Base-by-base conservation (phyloP, 257 asterid species). In the Datura wrightii region DNA sequence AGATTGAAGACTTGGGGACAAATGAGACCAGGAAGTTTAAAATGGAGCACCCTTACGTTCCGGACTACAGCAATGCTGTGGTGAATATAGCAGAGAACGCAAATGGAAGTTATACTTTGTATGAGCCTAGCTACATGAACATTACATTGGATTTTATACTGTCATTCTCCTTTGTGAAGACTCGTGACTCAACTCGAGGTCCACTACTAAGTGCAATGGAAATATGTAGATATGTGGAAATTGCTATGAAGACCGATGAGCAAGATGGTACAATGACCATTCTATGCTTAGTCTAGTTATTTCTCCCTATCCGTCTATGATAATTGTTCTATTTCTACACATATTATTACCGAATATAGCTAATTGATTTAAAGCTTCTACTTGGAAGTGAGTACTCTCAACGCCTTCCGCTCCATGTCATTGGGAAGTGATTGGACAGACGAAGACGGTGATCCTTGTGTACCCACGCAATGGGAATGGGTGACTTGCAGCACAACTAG, bases 81-180 rank as follows among this genome's bases (percentile, higher is more conserved):
- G 99, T 96, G 83, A 96, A 96, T 86, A 90, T 94, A 79, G 98
- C 96, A 67, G 98, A 96, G 87, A 96, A 96, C 82, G 99, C 98
- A 9, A 96, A 94, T 46, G 99, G 98, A 37, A 96, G 98, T 81
- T 94, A 92, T 74, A 95, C 94, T 8, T 84, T 97, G 39, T 97
- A 97, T 54, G 99, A 97, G 56, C 99, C 99, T 5, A 97, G 99
- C 86, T 95, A 97, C 91, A 97, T 97, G 98, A 97, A 97, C 70
- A 94, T 95, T 6, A 83, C 97, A 0, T 79, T 97, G 82, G 94
- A 93, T 42, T 97, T 97, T 74, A 95, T 97, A 82, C 89, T 95
- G 69, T 89, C 99, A 10, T 97, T 97, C 81, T 88, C 97, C 60
- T 97, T 97, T 44, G 92, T 80, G 80, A 91, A 91, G 86, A 97